These are phyloP conservation scores for Cicer chorassanicum DNA, from an alignment of 306 rosid species.

Conservation along the genomic window DNA sequence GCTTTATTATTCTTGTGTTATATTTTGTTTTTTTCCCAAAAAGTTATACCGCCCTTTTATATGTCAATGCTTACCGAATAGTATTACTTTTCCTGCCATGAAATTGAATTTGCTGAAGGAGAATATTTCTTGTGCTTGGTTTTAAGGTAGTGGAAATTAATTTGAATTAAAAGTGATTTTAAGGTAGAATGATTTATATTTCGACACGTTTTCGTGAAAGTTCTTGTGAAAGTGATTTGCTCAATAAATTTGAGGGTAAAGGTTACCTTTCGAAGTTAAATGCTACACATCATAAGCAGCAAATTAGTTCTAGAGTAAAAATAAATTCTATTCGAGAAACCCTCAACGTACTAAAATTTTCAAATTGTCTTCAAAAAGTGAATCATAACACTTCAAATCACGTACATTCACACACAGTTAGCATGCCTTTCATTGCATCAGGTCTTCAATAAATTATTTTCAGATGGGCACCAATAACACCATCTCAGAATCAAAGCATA, in stretches of 20 bases:
- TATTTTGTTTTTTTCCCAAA: not conserved
- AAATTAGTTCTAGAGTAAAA: too few species aligned
- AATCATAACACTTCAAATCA: not conserved
- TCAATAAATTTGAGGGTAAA: too few species aligned
- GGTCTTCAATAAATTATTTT: slow-evolving; percentile 21
- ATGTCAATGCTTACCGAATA: not conserved
- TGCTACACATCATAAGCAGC: too few species aligned
- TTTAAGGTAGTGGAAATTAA: too few species aligned
- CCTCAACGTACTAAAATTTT: too few species aligned
- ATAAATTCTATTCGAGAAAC: too few species aligned
- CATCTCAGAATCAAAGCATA: not conserved
- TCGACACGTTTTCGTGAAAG: too few species aligned
- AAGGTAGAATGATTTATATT: too few species aligned
- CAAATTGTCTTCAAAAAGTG: too few species aligned
- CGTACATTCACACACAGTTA: not conserved
- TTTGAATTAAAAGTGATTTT: too few species aligned
- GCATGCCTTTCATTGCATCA: not conserved
- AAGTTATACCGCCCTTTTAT: not conserved
- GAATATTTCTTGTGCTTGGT: not conserved
- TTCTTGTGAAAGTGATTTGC: too few species aligned
- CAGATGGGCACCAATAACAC: slow-evolving; percentile 8
- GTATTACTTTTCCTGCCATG: not conserved
- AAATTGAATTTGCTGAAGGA: slow-evolving; percentile 30
- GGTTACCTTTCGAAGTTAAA: too few species aligned
- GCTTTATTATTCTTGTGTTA: slow-evolving; percentile 4